Conservation (phyloP, 208 protist genomes). For the Crithidia bombi region DNA sequence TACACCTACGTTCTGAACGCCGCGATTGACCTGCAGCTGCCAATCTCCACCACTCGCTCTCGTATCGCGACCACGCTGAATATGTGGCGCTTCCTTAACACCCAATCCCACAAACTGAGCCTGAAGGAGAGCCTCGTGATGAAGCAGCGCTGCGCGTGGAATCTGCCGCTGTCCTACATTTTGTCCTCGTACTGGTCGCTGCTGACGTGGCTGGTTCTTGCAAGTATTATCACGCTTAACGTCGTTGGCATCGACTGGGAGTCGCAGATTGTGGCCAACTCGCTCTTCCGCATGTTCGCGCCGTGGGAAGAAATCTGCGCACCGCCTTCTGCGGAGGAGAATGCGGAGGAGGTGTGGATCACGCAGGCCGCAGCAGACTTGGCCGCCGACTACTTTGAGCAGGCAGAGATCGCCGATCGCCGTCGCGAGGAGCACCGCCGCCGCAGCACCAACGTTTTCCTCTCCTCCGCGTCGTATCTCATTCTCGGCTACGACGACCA, state of each 20-base stretch:
- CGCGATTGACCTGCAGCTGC: conserved; percentile 89
- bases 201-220: conserved; percentile 69
- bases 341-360: conserved; percentile 43
- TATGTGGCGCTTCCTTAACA: conserved; percentile 88
- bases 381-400: conserved; percentile 66
- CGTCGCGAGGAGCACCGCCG: conserved; percentile 33
- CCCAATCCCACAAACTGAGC: conserved; percentile 84
- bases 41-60: conserved; percentile 86
- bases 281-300: conserved; percentile 78
- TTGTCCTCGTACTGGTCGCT: conserved; percentile 91
- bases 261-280: conserved; percentile 84
- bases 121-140: conserved; percentile 73
- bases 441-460: conserved; percentile 56
- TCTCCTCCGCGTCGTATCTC: conserved; percentile 82
- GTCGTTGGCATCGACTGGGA: conserved; percentile 86
- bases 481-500: conserved; percentile 77
- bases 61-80: conserved; percentile 89
- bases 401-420: conserved; percentile 45
- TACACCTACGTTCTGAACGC: conserved; percentile 92
- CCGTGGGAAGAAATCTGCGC: conserved; percentile 69
- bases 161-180: conserved; percentile 85
- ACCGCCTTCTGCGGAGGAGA: background rate
- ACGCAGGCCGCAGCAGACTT: conserved; percentile 55
- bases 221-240: conserved; percentile 70
- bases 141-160: conserved; percentile 82